phyloP scores from a whole-genome alignment of 2,329 filamentous ascomycete genomes.

The Tricladium varicosporioides region DNA sequence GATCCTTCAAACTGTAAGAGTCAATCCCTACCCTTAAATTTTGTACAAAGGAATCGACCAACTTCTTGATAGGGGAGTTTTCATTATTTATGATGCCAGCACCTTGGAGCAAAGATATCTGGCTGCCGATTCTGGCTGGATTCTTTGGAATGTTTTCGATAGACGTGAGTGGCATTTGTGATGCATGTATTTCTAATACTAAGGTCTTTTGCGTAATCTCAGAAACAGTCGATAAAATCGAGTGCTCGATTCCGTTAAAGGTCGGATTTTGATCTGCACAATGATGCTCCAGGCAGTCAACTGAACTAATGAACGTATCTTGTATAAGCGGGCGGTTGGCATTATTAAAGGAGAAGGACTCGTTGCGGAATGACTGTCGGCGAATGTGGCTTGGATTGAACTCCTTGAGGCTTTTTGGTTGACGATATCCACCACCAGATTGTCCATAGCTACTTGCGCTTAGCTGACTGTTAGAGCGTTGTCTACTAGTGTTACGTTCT shows the following conservation, averaged over 20 bases:
- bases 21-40: background rate
- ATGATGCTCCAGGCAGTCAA: no score
- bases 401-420: background rate
- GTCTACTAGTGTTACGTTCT: background rate
- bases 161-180: background rate
- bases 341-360: background rate
- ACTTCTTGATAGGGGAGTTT: conserved; percentile 4
- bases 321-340: background rate
- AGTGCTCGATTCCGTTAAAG: background rate
- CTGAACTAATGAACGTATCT: background rate
- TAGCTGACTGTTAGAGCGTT: conserved; percentile 7
- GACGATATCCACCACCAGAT: background rate
- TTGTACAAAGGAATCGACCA: background rate
- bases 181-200: background rate
- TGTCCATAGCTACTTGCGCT: conserved; percentile 4
- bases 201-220: background rate
- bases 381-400: background rate
- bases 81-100: background rate
- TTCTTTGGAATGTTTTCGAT: background rate
- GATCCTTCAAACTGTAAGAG: background rate
- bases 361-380: background rate
- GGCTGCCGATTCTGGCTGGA: background rate
- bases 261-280: no score
- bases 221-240: background rate
- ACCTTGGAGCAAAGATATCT: background rate